Evolutionary conservation across 805 yeast genomes (phyloP).

Genomic region (Candida boleticola): DNA sequence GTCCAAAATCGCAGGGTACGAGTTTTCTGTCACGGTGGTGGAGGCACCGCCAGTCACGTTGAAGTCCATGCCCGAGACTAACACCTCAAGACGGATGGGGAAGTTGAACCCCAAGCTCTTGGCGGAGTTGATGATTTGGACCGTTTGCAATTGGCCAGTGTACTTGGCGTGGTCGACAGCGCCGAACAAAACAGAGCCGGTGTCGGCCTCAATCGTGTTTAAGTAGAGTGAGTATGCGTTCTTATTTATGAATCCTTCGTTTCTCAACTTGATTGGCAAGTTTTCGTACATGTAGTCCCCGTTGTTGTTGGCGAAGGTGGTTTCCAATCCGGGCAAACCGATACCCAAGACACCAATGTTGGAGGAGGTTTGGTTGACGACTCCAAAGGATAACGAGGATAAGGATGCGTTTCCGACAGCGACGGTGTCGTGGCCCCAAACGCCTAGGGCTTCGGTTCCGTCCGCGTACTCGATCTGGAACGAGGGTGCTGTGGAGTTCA

Average conservation of each 20-base stretch:
- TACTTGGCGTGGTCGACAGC: conserved; percentile 44
- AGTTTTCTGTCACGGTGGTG: conserved; percentile 15
- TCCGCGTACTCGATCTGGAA: conserved; percentile 51
- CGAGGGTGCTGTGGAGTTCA: conserved; percentile 37
- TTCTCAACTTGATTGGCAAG: conserved; percentile 33
- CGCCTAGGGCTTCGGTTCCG: conserved; percentile 45
- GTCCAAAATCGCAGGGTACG: conserved; percentile 29
- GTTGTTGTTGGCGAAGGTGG: conserved; percentile 36
- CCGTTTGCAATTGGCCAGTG: conserved; percentile 29
- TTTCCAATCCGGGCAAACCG: conserved; percentile 68
- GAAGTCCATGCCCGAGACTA: conserved; percentile 38
- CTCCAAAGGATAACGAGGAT: conserved; percentile 62
- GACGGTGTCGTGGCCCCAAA: conserved; percentile 65
- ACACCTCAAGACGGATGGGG: conserved; percentile 50
- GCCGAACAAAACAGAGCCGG: conserved; percentile 41
- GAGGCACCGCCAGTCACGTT: conserved; percentile 9
- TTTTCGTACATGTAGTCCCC: conserved; percentile 33
- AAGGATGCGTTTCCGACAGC: conserved; percentile 49
- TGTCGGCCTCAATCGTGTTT: conserved; percentile 19
- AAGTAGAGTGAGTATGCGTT: conserved; percentile 37
- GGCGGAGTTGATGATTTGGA: conserved; percentile 43
- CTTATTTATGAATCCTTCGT: conserved; percentile 31
- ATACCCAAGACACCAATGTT: conserved; percentile 72
- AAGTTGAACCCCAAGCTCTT: conserved; percentile 24
- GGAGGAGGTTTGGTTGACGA: conserved; percentile 65